Evolutionary conservation across 2,329 filamentous ascomycete species (phyloP), one percentile per base, ranked within the genome.

Genomic region (Chaetomiaceae sp.): DNA sequence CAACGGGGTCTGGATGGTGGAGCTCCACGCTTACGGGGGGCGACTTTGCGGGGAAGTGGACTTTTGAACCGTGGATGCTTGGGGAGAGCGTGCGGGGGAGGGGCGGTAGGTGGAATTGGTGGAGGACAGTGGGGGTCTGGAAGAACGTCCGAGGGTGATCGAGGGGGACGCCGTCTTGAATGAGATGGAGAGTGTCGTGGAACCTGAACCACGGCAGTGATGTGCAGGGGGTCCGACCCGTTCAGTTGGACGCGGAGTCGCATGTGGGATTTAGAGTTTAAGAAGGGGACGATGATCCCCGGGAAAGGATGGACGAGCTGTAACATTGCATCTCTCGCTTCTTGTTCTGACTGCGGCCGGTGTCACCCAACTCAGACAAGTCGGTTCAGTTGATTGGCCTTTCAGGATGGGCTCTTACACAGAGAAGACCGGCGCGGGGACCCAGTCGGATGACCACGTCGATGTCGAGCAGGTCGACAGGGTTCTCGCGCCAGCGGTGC

Each of bases 391-490:
- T 33, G 30, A 12, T 13, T 1, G 10, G 30, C 10, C n/a, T n/a
- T 12, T 12, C 45, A 48, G 33, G 23, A 53, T 53, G 51, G 51
- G 19, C 8, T 16, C 23, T 8, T 12, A 10, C 16, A 30, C 13
- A 1, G 46, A 49, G 14, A 49, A 53, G 41, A 27, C 20, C 6
- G 31, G 30, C 14, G n/a, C 16, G n/a, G 33, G 13, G 4, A 39
- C 46, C 6, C 42, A 47, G 33, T 44, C 51, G 0, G 47, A 53
- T 4, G 51, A 44, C n/a, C 38, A 6, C 4, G 20, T 43, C 19
- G 45, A 53, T n/a, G 41, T 49, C 23, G 41, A 53, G 37, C 51
- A 53, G 7, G 31, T 50, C 23, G 42, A 53, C 19, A 31, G n/a
- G n/a, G 12, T 13, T 0, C 23, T n/a, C 2, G 20, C 30, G 23